Conservation (phyloP, 306 rosid species). For the Castanospermum australe region DNA sequence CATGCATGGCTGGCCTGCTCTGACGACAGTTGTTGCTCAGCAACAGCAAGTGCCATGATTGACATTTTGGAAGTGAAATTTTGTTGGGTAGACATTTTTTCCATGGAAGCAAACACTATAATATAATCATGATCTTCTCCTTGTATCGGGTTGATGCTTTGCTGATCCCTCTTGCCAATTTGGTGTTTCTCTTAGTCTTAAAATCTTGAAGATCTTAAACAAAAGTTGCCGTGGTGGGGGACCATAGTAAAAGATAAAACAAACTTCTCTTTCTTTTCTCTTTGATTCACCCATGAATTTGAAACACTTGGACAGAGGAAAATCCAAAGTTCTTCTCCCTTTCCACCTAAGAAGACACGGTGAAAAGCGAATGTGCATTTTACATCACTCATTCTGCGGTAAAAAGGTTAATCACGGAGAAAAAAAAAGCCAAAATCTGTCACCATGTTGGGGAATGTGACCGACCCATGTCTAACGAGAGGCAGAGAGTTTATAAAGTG, state of each 20-base stretch:
- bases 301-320: background rate
- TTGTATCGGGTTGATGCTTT: background rate
- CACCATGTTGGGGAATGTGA: background rate
- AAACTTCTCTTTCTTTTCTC: background rate
- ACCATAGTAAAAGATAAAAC: background rate
- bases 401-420: background rate
- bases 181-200: background rate
- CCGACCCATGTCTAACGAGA: background rate
- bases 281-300: background rate
- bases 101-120: background rate
- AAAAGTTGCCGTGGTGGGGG: conserved; percentile 11
- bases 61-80: conserved; percentile 11
- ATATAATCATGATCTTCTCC: background rate
- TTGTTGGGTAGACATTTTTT: background rate
- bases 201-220: conserved; percentile 6
- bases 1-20: conserved; percentile 1
- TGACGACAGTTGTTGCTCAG: conserved; percentile 13
- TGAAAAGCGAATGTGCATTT: background rate
- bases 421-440: background rate
- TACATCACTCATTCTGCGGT: too few species aligned
- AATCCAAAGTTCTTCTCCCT: background rate
- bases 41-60: conserved; percentile 5
- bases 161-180: background rate
- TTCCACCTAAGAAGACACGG: background rate
- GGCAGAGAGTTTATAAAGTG: background rate